Base-by-base conservation (phyloP, 2,329 filamentous ascomycete genomes). In the Lasiodiplodia sp. region DNA sequence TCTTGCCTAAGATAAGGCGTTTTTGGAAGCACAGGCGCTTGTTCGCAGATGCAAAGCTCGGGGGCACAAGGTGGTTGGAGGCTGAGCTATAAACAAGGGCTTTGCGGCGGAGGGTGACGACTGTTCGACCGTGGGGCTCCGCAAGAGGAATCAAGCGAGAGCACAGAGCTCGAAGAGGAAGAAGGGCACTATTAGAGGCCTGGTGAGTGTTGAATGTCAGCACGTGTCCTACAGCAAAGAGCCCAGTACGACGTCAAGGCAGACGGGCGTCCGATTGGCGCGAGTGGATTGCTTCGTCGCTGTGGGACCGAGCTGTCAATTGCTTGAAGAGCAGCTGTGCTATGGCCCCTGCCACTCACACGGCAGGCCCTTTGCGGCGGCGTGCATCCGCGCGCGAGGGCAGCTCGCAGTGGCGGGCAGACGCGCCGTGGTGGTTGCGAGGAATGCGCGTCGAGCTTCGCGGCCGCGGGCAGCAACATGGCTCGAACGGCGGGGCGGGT, bases 271-370 rank as follows among this genome's bases (percentile, higher is more conserved):
- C 66, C 70, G 73, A 76, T 71, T 71, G 72, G 73, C 70, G 72
- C 75, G 72, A 71, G 72, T 72, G 14, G 72, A 75, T 72, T 75
- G 75, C 70, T 71, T 70, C 70, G 70, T 75, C 64, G 74, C 72
- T 74, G 78, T 78, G 75, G 70, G 73, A 79, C 78, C 73, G 70
- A 73, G 74, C 77, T 78, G 78, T 78, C 77, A 68, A 79, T 72
- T 73, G 71, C 76, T 77, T 71, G 70, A 76, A 74, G 70, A 56
- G 68, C 71, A 69, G 71, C 75, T 70, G 73, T 70, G 67, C 67
- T 31, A 52, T 52, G 40, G 34, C 21, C 38, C 21, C 66, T 56
- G 49, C 57, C 51, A 31, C 47, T 68, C 58, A 31, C 58, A 57
- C 58, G 2, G 58, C 58, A 68, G 56, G 47, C 57, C 37, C 57